Evolutionary conservation across 139 green algal species (phyloP), one percentile per base, ranked within the genome.

Genomic region (Chlorella sp.): DNA sequence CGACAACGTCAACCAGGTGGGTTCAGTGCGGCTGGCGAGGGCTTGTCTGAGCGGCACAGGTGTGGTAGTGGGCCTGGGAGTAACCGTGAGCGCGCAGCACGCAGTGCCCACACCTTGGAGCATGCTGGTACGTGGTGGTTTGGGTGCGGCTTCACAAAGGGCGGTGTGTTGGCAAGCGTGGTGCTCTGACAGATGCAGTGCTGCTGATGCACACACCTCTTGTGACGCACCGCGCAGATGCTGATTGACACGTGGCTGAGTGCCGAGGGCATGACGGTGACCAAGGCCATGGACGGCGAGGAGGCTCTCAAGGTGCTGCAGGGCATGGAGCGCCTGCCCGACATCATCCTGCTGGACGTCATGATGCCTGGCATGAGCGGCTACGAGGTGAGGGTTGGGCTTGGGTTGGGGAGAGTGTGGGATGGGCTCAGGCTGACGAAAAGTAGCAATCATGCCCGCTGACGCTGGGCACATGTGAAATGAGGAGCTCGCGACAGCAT

Each of bases 311-410:
- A 81, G 69, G 29, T 81, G 27, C 62, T 86, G 35, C 42, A 67
- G 24, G 36, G 62, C 3, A 64, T 60, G 50, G 68, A 79, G 31
- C 26, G 29, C 27, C 61, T 83, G 42, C 82, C 82, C 14, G 82
- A 87, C 65, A 50, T 84, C 20, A 85, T 93, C 59, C 79, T 93
- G 62, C 81, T 92, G 35, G 87, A 93, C 34, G 87, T 93, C 0
- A 93, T 93, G 88, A 93, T 93, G 88, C 88, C 88, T 1, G 78
- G 76, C 2, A 87, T 92, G 75, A 90, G 81, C 77, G 88, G 88
- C 30, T 91, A 88, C 36, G 86, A 86, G 68, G 72, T 76, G 55
- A 55, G 42, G 42, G 42, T 24, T 17, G 42, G 42, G 42, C 10
- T 55, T 24, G 42, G n/a, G n/a, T n/a, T 55, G 10, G 42, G 42